A percentile compares a stretch with the other conserved stretches of the same genome.
phyloP scores from a whole-genome alignment of 306 rosid species.

The Prunus dulcis region DNA sequence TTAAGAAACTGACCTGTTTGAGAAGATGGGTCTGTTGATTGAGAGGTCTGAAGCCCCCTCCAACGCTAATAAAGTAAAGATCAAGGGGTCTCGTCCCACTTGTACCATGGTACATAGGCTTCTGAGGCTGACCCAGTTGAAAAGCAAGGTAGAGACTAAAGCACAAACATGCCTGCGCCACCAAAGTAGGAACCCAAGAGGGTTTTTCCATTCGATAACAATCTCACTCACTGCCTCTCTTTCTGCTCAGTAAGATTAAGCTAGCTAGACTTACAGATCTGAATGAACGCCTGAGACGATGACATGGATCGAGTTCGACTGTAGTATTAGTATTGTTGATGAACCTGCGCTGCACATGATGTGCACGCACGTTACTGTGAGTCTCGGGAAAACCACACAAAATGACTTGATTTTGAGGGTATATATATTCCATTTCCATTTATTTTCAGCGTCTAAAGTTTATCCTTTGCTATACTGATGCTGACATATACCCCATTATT shows the following conservation, averaged over 20 bases:
- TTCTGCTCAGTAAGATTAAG: background rate
- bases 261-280: background rate
- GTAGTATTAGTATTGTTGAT: background rate
- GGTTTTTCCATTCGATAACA: slow-evolving; percentile 35
- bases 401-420: no score
- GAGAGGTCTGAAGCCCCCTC: slow-evolving; percentile 56
- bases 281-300: background rate
- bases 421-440: no score
- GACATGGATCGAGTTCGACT: background rate
- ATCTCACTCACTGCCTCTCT: background rate
- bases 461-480: no score
- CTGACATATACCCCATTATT: no score
- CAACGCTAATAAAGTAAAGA: slow-evolving; percentile 49
- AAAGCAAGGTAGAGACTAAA: slow-evolving; percentile 54
- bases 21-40: slow-evolving; percentile 51
- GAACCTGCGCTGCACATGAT: background rate
- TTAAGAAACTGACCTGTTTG: slow-evolving; percentile 26
- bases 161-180: slow-evolving; percentile 48
- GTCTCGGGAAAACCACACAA: no score
- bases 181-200: slow-evolving; percentile 44
- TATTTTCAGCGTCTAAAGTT: no score
- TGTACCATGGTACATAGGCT: background rate
- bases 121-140: slow-evolving; percentile 44
- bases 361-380: background rate
- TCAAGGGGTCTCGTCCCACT: slow-evolving; percentile 28